Base-by-base conservation (phyloP, 164 flowering plant species). In the Vitis cinerea region DNA sequence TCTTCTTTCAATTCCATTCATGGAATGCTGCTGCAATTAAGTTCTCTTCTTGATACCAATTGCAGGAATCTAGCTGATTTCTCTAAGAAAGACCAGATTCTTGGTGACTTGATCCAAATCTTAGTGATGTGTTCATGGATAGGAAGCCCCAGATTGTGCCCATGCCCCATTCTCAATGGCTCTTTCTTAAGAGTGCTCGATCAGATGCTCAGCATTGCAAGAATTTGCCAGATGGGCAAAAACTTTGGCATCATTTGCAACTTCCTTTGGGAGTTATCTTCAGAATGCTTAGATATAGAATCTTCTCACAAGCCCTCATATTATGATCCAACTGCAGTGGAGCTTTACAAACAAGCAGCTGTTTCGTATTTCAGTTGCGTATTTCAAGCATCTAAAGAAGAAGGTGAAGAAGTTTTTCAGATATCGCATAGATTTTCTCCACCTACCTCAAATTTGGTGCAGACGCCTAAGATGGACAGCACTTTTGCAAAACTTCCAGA, bases 1-100 rank as follows among this genome's bases (percentile, higher is more conserved):
- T 48, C 67, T 72, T 83, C 92, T 13, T 90, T 69, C 27, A 96
- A 96, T 75, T 84, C 85, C 52, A 77, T 93, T 66, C 99, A 96
- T 83, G 99, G 99, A 68, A 80, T 81, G 64, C 80, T 96, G 10
- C 79, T 92, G 84, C 97, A 91, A 83, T 76, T 96, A 44, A 60
- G 79, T 70, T 80, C 89, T 50, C 97, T 96, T 68, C 72, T 96
- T 56, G 88, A 96, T 76, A 75, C 72, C 56, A 96, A 96, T 76
- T 92, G 95, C 74, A 77, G 88, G 61, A 81, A 85, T 72, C 81
- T 96, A 69, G 79, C 78, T 54, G 97, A 93, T 79, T 71, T 70
- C 49, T 77, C 82, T 10, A 88, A 82, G 84, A 90, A 82, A 80
- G 88, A 83, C 72, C 79, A 75, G 65, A 85, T 90, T 71, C 79